Base-by-base conservation (phyloP, 2,329 filamentous ascomycete species). In the Microdochium paspali region DNA sequence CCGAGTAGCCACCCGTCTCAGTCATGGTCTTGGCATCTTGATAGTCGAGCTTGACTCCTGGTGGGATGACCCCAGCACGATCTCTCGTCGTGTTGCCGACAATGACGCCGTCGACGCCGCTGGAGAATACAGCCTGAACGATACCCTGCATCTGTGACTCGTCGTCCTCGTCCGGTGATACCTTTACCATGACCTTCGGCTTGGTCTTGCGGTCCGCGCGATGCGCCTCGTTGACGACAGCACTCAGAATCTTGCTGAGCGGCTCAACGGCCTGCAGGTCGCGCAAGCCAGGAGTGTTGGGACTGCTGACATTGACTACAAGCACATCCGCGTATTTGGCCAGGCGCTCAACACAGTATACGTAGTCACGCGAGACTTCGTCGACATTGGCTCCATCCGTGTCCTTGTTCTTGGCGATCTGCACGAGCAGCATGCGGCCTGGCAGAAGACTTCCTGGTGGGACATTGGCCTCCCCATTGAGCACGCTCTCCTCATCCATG, bases 291-390 rank as follows among this genome's bases (percentile, higher is more conserved):
- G 91, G 91, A 0, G 91, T 97, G 68, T 98, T 98, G 23, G 93
- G 93, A 57, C 87, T 94, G 60, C 90, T 95, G 45, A 98, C 93
- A 59, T 98, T 98, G 60, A 98, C 93, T 7, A 97, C 91, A n/a
- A 98, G 71, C 30, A 98, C 85, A 59, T 98, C 93, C 10, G 93
- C 90, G 62, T 95, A 98, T 45, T 77, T 84, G 3, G 85, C 93
- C 31, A 98, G 71, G 43, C 83, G 77, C 47, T 85, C 74, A 3
- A 96, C 90, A 58, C 91, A 95, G 65, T 86, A 87, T n/a, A 93
- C 86, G 61, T 97, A 96, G 61, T 84, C 80, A 57, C 85, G 79
- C 23, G 78, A 76, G 45, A 97, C 85, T 26, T 90, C 90, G 39
- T 85, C 79, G 50, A 95, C 84, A 61, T 97, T 88, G 44, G 76